A percentile compares a stretch with the other conserved stretches of the same genome.
phyloP scores from a whole-genome alignment of 352 stramenopile genomes.

The Pythium utonaiense region DNA sequence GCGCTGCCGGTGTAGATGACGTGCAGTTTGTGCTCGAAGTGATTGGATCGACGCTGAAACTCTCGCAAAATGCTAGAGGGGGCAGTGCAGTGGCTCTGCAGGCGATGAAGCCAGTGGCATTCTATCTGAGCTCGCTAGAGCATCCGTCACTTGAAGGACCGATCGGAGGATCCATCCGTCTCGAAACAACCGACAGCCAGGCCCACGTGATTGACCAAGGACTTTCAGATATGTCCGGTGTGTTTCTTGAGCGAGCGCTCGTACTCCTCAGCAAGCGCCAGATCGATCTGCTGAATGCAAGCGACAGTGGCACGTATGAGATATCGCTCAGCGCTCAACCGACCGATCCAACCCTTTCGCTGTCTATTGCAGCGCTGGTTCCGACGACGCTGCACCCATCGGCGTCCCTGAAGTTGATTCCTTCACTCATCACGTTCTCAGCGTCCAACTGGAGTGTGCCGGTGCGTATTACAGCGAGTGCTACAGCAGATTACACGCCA shows the following conservation, averaged over 20 bases:
- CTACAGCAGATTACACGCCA: conserved; percentile 26
- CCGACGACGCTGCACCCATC: background rate
- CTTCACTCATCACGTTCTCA: conserved; percentile 35
- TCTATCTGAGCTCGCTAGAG: conserved; percentile 29
- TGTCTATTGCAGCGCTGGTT: conserved; percentile 7
- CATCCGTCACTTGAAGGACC: conserved; percentile 58
- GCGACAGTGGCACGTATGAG: conserved; percentile 25
- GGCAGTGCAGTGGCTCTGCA: conserved; percentile 1
- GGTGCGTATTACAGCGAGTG: conserved; percentile 27
- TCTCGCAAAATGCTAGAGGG: conserved; percentile 20
- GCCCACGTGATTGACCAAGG: conserved; percentile 50
- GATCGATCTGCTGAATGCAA: conserved; percentile 20
- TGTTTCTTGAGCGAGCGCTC: conserved; percentile 34
- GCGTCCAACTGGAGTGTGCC: conserved; percentile 40
- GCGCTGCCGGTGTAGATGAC: conserved; percentile 3
- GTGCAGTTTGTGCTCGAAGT: background rate
- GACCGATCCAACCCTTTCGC: conserved; percentile 20
- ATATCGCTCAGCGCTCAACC: conserved; percentile 45
- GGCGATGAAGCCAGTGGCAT: conserved; percentile 26
- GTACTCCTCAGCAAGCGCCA: conserved; percentile 32
- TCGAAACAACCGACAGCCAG: conserved; percentile 47
- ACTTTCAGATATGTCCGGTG: conserved; percentile 32
- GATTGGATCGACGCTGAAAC: background rate
- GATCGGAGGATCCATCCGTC: conserved; percentile 35
- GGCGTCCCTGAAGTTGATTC: conserved; percentile 26